Evolutionary conservation across 169 alveolate species (phyloP), one percentile per base, ranked within the genome.

Genomic region (Plasmodium blacklocki): DNA sequence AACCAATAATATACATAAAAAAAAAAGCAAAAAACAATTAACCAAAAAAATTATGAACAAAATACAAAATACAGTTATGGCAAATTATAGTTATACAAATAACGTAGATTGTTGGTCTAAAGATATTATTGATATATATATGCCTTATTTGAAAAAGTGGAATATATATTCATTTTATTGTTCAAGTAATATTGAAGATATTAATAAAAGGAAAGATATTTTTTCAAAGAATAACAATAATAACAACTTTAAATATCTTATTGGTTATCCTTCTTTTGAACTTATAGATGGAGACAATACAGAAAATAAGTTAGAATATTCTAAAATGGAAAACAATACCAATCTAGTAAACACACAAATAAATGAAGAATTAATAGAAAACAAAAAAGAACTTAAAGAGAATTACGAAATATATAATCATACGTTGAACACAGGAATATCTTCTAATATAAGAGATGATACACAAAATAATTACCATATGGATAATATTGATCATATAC

Each of bases 141-240:
- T 86, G 49, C 92, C 92, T 9, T 63, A 86, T 62, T 59, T 86
- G 43, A 86, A 62, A 73, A 86, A 86, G 64, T 86, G 92, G 92
- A 62, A 86, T 19, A 86, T 62, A 14, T 86, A 73, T 32, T 86
- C 92, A 29, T 71, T 86, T 73, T 86, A 86, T 74, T 86, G 92
- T 66, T 72, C 92, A 52, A 60, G 78, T 54, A 86, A 86, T 32
- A 86, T 86, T 26, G 92, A 86, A 72, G 47, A 72, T 72, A 67
- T 86, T 26, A 72, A 86, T 45, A 52, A 21, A 45, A 86, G 62
- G 14, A 86, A 72, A 66, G 88, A 62, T 12, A 71, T 59, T 29
- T 86, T 86, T 54, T 74, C 60, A 32, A 15, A 86, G 6, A 73
- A 59, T 19, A 70, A 62, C 14, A 29, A 86, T 23, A 56, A 6